phyloP scores from a whole-genome alignment of 1,139 yeast genomes.

The Diutina pseudorugosa region DNA sequence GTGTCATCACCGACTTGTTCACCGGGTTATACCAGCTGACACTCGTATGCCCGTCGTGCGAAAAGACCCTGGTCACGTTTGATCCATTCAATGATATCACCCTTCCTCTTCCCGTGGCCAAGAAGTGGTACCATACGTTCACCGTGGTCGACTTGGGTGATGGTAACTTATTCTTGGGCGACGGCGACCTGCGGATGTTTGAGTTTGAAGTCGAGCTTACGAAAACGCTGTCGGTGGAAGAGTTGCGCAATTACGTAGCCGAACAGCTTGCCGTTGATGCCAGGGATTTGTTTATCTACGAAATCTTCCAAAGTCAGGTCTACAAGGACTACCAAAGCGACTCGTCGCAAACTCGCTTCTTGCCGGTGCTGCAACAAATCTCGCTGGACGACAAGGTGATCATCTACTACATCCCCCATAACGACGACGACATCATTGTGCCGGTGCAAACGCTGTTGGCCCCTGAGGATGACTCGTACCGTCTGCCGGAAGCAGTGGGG shows the following conservation, averaged over 20 bases:
- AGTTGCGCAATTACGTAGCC: slow-evolving; percentile 51
- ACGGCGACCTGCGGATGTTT: slow-evolving; percentile 13
- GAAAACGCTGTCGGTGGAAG: slow-evolving; percentile 42
- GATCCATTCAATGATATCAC: slow-evolving; percentile 93
- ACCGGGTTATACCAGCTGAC: slow-evolving; percentile 89
- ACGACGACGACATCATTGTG: slow-evolving; percentile 38
- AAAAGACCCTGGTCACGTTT: slow-evolving; percentile 74
- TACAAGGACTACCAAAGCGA: slow-evolving; percentile 59
- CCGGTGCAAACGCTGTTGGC: slow-evolving; percentile 55
- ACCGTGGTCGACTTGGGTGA: slow-evolving; percentile 43
- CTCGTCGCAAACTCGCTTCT: slow-evolving; percentile 43
- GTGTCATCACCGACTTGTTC: slow-evolving; percentile 74
- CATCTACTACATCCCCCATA: slow-evolving; percentile 54
- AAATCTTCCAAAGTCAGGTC: slow-evolving; percentile 57
- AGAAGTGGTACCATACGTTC: slow-evolving; percentile 61
- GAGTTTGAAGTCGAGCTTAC: slow-evolving; percentile 59
- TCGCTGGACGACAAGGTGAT: slow-evolving; percentile 50
- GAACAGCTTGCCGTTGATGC: slow-evolving; percentile 33
- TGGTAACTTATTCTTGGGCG: slow-evolving; percentile 22
- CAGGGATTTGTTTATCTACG: slow-evolving; percentile 46
- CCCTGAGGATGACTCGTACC: slow-evolving; percentile 28
- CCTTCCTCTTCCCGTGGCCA: slow-evolving; percentile 71
- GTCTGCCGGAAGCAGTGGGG: slow-evolving; percentile 38
- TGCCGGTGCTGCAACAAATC: slow-evolving; percentile 63
- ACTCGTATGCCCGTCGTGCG: slow-evolving; percentile 75